Conservation (phyloP, 2,329 filamentous ascomycete species). For the Neophaeococcomyces aloes region DNA sequence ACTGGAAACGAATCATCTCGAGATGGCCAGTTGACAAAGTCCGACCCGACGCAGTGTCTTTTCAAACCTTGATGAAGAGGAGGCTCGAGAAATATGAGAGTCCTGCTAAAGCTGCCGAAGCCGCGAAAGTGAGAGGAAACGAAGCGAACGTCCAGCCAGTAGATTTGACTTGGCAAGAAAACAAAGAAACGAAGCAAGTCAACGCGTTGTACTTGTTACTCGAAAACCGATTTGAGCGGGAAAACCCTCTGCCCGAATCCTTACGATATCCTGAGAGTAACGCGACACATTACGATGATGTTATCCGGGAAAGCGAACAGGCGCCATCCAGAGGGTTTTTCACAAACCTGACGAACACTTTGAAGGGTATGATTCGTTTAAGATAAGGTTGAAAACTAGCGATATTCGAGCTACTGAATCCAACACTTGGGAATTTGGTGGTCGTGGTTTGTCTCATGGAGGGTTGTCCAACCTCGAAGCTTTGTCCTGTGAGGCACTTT, state of each 20-base stretch:
- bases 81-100: slow-evolving; percentile 14
- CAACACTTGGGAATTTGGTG: background rate
- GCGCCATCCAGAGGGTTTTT: slow-evolving; percentile 41
- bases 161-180: slow-evolving; percentile 24
- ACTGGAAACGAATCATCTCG: slow-evolving; percentile 33
- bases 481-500: no score
- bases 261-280: slow-evolving; percentile 42
- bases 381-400: background rate
- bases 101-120: slow-evolving; percentile 9
- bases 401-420: background rate
- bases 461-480: no score
- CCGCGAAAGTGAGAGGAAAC: slow-evolving; percentile 13
- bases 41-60: slow-evolving; percentile 35
- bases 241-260: slow-evolving; percentile 38
- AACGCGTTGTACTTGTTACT: slow-evolving; percentile 52
- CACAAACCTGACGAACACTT: slow-evolving; percentile 4
- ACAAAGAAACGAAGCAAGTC: slow-evolving; percentile 36
- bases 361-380: slow-evolving; percentile 7
- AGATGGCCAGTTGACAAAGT: slow-evolving; percentile 37
- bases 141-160: slow-evolving; percentile 15
- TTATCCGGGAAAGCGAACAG: slow-evolving; percentile 44
- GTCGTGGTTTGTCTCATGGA: background rate
- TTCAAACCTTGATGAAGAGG: slow-evolving; percentile 27
- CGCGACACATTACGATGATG: slow-evolving; percentile 42
- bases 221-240: slow-evolving; percentile 46